A percentile compares a stretch with the other conserved stretches of the same genome.
These are phyloP conservation scores for Symbiodinium pilosum DNA, from an alignment of 73 alveolate species.

Conservation along the genomic window DNA sequence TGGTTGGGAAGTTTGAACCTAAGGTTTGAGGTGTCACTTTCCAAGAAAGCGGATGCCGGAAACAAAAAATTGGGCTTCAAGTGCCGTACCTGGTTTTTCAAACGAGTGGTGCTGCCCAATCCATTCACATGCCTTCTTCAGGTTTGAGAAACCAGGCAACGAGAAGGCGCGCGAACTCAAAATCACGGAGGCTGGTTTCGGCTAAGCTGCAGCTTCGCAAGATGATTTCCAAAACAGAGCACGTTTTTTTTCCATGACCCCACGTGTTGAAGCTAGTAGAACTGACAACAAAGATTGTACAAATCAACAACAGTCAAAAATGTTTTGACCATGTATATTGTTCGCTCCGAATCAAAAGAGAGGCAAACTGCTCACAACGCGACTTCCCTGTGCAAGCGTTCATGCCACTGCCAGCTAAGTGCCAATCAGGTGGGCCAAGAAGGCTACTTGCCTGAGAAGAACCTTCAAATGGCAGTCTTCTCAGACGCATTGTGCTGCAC, in stretches of 20 bases:
- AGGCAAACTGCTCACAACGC: no score
- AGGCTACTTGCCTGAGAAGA: not conserved
- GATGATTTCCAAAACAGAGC: no score
- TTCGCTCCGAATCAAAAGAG: no score
- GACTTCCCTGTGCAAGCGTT: no score
- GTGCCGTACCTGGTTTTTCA: no score
- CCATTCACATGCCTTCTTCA: no score
- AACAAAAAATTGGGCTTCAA: not conserved
- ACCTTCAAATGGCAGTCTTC: not conserved
- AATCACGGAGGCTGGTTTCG: not conserved
- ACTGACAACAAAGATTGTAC: no score
- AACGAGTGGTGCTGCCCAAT: no score
- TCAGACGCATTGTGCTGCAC: no score
- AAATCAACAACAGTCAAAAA: no score
- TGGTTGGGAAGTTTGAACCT: not conserved
- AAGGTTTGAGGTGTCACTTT: slow-evolving; percentile 8
- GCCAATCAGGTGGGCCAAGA: not conserved
- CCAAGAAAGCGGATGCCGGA: slow-evolving; percentile 10
- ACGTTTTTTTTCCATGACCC: not conserved
- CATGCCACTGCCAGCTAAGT: no score
- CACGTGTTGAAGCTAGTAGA: not conserved
- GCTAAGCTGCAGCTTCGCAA: not conserved
- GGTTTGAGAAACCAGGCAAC: slow-evolving; percentile 4
- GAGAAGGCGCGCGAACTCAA: slow-evolving; percentile 4
- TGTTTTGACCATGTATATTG: no score